Conservation (phyloP, 805 yeast genomes). For the Spathaspora boniae region DNA sequence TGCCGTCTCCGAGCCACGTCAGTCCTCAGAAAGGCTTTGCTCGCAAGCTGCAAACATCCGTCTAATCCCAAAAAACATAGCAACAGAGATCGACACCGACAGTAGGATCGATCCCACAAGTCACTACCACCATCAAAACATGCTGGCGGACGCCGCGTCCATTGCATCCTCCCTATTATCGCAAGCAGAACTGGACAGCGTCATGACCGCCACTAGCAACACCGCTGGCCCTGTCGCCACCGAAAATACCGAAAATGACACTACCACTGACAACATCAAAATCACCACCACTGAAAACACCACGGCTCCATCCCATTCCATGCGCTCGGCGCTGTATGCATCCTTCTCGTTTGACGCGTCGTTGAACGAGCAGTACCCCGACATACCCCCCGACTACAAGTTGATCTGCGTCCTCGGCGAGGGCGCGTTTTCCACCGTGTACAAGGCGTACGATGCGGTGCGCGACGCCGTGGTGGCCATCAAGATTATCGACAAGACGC, state of each 20-base stretch:
- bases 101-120: constrained; percentile 2
- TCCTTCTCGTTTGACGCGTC: neutral
- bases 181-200: neutral
- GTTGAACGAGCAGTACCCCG: constrained; percentile 15
- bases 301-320: neutral
- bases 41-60: no score
- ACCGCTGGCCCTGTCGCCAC: neutral
- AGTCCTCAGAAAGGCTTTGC: no score
- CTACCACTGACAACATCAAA: neutral
- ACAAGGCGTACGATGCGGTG: constrained; percentile 53
- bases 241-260: neutral
- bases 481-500: constrained; percentile 65
- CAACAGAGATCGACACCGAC: neutral
- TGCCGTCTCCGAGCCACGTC: constrained; percentile 4
- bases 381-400: constrained; percentile 28
- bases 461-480: constrained; percentile 54
- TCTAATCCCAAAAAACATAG: neutral
- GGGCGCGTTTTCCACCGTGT: constrained; percentile 90
- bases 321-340: neutral
- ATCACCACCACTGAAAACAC: neutral
- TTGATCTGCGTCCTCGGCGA: constrained; percentile 52
- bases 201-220: neutral
- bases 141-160: no score
- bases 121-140: neutral
- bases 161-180: constrained; percentile 1